phyloP scores from a whole-genome alignment of 1,284 basidiomycete genomes.

The Ceratobasidium sp. region DNA sequence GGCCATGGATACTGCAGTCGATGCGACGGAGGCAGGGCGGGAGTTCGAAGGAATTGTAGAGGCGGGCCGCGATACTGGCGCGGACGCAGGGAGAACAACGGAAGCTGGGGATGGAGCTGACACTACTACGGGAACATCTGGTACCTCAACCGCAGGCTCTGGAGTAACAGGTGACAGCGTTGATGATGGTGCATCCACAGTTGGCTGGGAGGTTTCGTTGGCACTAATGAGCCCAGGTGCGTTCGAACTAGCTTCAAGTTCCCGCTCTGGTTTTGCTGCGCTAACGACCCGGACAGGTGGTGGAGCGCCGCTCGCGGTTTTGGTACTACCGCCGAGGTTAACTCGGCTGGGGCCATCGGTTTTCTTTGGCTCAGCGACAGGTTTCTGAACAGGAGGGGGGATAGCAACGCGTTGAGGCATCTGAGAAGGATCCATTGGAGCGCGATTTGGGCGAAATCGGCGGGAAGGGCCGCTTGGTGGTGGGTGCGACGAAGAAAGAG shows the following conservation, averaged over 20 bases:
- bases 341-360: constrained; percentile 21
- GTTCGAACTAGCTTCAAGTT: constrained; percentile 8
- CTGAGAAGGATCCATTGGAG: constrained; percentile 40
- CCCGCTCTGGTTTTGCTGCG: constrained; percentile 4
- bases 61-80: constrained; percentile 26
- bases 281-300: constrained; percentile 27
- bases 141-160: not conserved
- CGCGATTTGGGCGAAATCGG: constrained; percentile 24
- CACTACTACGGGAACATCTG: not conserved
- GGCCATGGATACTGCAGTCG: constrained; percentile 9
- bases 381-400: constrained; percentile 21
- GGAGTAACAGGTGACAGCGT: not conserved
- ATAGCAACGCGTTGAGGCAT: constrained; percentile 40
- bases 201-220: not conserved
- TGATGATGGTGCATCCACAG: not conserved
- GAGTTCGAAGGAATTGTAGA: constrained; percentile 18
- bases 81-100: constrained; percentile 7
- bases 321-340: constrained; percentile 14
- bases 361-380: constrained; percentile 25
- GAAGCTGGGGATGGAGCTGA: constrained; percentile 6
- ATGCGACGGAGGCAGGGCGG: constrained; percentile 31
- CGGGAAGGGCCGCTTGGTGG: constrained; percentile 14
- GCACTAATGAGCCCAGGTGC: not conserved
- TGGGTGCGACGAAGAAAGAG: not conserved
- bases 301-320: not conserved